These are phyloP conservation scores for Neotropicomus parvogracilis DNA, from an alignment of 1,284 basidiomycete species.

Conservation along the genomic window DNA sequence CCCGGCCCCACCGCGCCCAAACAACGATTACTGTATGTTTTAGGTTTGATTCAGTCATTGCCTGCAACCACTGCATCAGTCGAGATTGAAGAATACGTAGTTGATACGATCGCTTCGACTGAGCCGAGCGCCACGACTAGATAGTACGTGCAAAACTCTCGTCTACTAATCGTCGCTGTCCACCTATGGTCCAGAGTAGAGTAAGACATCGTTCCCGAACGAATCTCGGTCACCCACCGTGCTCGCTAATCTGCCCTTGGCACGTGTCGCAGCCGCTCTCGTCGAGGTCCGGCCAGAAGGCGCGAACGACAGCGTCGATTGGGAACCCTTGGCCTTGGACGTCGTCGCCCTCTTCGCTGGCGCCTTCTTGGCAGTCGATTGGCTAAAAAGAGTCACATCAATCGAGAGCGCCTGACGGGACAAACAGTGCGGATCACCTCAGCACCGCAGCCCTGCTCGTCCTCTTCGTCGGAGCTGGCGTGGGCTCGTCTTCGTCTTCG, in stretches of 20 bases:
- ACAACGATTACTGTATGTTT: too few relatives aligned
- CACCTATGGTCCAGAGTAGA: slow-evolving; percentile 12
- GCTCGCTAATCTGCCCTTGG: slow-evolving; percentile 48
- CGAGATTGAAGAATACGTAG: too few relatives aligned
- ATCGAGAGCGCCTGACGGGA: neutral
- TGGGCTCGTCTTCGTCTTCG: slow-evolving; percentile 51
- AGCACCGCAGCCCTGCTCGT: slow-evolving; percentile 65
- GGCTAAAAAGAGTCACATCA: slow-evolving; percentile 15
- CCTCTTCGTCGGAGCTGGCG: slow-evolving; percentile 45
- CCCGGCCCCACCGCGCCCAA: too few relatives aligned
- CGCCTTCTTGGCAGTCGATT: slow-evolving; percentile 32
- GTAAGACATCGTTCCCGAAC: neutral
- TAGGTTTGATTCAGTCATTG: too few relatives aligned
- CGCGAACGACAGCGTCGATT: slow-evolving; percentile 58
- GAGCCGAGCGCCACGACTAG: neutral
- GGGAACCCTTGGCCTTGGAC: slow-evolving; percentile 33
- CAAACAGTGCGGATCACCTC: slow-evolving; percentile 41
- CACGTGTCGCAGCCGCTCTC: slow-evolving; percentile 55
- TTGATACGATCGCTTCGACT: neutral
- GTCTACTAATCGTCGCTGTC: slow-evolving; percentile 34
- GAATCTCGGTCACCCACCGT: slow-evolving; percentile 21
- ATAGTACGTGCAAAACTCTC: neutral
- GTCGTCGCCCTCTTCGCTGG: slow-evolving; percentile 54
- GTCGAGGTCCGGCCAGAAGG: slow-evolving; percentile 55
- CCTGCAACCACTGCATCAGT: too few relatives aligned